A percentile compares a stretch with the other conserved stretches of the same genome.
These are phyloP conservation scores for Rhizopogon rudus DNA, from an alignment of 768 basidiomycete species.

Conservation along the genomic window DNA sequence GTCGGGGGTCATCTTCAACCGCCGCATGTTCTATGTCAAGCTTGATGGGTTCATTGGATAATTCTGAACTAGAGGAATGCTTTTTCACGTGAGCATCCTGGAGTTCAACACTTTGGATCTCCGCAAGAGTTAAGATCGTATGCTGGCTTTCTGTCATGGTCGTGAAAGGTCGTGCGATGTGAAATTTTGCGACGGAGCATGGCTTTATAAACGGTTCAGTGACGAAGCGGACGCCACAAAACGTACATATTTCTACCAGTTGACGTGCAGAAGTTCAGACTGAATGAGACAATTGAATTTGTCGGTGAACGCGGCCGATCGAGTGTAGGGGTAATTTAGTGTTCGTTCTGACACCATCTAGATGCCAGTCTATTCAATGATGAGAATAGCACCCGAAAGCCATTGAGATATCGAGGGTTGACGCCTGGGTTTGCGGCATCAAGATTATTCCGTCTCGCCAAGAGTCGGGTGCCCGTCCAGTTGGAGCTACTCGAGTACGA, in stretches of 20 bases:
- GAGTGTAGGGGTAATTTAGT: background rate
- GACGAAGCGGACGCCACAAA: background rate
- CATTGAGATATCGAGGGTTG: too few species aligned
- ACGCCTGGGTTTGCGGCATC: too few species aligned
- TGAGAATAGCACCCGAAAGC: too few species aligned
- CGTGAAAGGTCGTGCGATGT: background rate
- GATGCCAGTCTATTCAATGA: too few species aligned
- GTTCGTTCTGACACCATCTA: background rate
- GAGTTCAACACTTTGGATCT: background rate
- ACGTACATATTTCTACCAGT: background rate
- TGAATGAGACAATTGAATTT: background rate
- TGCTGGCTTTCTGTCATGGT: conserved; percentile 1
- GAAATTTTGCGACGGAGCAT: background rate
- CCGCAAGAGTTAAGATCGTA: background rate
- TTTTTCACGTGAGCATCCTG: background rate
- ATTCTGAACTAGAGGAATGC: background rate
- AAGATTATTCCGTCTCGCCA: too few species aligned
- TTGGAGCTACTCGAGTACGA: too few species aligned
- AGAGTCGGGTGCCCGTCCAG: too few species aligned
- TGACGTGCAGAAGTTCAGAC: too few species aligned
- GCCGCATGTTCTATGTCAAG: conserved; percentile 31
- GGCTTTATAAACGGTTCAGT: background rate
- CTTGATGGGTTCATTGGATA: background rate
- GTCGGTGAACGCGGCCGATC: background rate
- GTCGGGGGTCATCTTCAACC: conserved; percentile 57